phyloP scores from a whole-genome alignment of 805 yeast species.

The Wickerhamomyces strasburgensis region DNA sequence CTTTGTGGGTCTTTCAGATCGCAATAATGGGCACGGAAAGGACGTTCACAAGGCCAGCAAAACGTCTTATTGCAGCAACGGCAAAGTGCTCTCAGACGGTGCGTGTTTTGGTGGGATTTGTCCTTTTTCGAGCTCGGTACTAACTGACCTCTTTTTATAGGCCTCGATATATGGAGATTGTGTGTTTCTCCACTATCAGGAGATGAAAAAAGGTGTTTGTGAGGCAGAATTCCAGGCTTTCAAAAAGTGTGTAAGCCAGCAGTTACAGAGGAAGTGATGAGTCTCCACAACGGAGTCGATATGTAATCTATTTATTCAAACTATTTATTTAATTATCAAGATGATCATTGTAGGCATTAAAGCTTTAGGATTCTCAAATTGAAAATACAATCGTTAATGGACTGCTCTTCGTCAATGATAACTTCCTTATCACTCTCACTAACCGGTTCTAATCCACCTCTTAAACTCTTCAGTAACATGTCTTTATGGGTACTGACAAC shows the following conservation, averaged over 20 bases:
- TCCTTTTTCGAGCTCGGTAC: too few relatives aligned
- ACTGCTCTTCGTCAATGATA: conserved; percentile 85
- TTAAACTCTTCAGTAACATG: conserved; percentile 71
- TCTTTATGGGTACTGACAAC: conserved; percentile 63
- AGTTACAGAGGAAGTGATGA: conserved; percentile 1
- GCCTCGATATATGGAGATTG: conserved; percentile 14
- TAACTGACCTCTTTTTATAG: too few relatives aligned
- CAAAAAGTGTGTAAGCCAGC: conserved; percentile 10
- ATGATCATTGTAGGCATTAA: too few relatives aligned
- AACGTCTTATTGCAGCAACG: conserved; percentile 7
- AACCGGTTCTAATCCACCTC: conserved; percentile 43
- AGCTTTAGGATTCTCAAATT: conserved; percentile 71
- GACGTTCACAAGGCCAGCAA: conserved; percentile 6
- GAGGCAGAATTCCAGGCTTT: conserved; percentile 10
- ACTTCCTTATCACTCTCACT: conserved; percentile 42
- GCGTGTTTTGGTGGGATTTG: background rate
- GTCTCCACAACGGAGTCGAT: background rate
- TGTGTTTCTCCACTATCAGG: conserved; percentile 10
- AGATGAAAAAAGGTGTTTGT: conserved; percentile 10
- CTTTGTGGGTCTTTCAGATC: background rate
- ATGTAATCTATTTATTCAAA: background rate
- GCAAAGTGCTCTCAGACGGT: conserved; percentile 10
- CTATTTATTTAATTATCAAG: too few relatives aligned
- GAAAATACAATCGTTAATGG: conserved; percentile 74
- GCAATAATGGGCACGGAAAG: background rate